Evolutionary conservation across 2,329 filamentous ascomycete genomes (phyloP), one percentile per base, ranked within the genome.

Genomic region (Microdochium trichocladiopsis): DNA sequence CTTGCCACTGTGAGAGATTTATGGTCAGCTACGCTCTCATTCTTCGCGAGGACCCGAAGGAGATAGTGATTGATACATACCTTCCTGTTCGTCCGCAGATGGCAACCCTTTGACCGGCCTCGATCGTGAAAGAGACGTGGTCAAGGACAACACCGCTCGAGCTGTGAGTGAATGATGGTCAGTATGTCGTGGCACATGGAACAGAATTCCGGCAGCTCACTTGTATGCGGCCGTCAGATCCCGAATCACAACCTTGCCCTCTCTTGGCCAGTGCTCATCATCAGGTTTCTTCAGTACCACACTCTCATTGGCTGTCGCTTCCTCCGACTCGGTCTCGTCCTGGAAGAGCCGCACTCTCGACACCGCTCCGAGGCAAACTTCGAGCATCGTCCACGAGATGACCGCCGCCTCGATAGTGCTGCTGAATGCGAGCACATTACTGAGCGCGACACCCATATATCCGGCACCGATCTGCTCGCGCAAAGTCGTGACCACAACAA

Each of bases 41-140:
- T n/a, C n/a, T n/a, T n/a, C n/a, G n/a, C n/a, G n/a, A n/a, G n/a
- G n/a, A n/a, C n/a, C n/a, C n/a, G n/a, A n/a, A n/a, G n/a, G n/a
- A n/a, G 33, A 16, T n/a, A 37, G 33, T 16, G 14, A 9, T 16
- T 37, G 33, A 11, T 37, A 37, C 33, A 37, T 37, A 37, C 33
- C 33, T 37, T 55, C 94, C 94, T 1, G 94, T 99, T 56, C 94
- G 84, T 51, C 94, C 94, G 25, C 97, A 94, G 53, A 99, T 95
- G 53, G 93, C 94, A 18, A 99, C 89, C 74, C 96, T 96, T 70
- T 99, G 90, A 25, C 83, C 83, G 1, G 92, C 83, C 25, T 85
- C 76, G 56, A 99, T 92, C 65, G 87, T 90, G 76, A 99, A 95
- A 1, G 82, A 90, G 50, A 99, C 80, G 57, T 88, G 78, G 61